Evolutionary conservation across 805 yeast species (phyloP).

Genomic region (Zygosaccharomyces gambellarensis): DNA sequence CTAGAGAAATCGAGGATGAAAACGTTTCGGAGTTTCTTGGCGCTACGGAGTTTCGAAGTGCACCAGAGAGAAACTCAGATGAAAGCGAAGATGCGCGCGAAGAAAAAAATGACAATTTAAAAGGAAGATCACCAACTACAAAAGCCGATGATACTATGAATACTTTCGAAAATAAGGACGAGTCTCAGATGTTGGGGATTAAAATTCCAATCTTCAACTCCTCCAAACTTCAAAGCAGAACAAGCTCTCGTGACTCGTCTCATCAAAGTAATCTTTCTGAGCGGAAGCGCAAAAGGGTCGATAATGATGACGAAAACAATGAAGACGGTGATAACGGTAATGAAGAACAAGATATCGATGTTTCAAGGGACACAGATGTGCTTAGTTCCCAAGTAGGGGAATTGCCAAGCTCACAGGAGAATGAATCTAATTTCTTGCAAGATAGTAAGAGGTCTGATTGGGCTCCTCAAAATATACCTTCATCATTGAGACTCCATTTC

Average conservation of each 20-base stretch:
- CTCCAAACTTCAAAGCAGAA: slow-evolving; percentile 8
- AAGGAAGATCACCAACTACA: neutral
- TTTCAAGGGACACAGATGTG: neutral
- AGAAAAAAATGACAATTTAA: neutral
- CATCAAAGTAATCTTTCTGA: neutral
- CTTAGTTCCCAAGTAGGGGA: neutral
- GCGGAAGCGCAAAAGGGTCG: neutral
- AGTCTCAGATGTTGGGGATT: slow-evolving; percentile 5
- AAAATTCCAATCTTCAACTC: slow-evolving; percentile 24
- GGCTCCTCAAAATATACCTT: slow-evolving; percentile 10
- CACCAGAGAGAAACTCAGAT: neutral
- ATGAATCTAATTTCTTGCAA: slow-evolving; percentile 1
- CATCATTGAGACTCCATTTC: slow-evolving; percentile 17
- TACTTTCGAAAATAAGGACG: neutral
- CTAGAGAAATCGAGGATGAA: neutral
- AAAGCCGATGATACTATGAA: neutral
- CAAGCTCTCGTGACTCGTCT: neutral
- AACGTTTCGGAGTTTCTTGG: neutral
- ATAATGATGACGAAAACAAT: neutral
- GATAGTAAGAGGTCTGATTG: neutral
- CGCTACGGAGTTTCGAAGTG: neutral
- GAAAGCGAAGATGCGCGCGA: neutral
- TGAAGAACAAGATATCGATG: neutral
- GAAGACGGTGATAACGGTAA: neutral
- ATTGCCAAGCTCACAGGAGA: neutral